Percentiles rank a stretch among this genome's conserved stretches.
Evolutionary conservation across 768 basidiomycete species (phyloP).

Genomic region (Pilatotrama ljubarskyi): DNA sequence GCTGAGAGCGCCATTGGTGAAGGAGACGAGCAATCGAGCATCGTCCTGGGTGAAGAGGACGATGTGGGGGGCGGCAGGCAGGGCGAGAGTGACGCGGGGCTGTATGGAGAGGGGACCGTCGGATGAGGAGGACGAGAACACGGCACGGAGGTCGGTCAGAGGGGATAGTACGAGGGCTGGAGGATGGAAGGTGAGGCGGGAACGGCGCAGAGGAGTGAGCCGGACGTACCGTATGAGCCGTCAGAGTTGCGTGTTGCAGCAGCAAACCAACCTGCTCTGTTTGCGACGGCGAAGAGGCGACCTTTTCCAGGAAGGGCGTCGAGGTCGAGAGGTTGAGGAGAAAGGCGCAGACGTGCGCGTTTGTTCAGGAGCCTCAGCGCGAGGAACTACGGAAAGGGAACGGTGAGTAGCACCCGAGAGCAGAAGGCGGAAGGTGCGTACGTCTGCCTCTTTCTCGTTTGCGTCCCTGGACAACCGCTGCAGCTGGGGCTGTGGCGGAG

Average conservation of each 20-base stretch:
- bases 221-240: slow-evolving; percentile 39
- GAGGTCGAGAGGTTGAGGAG: slow-evolving; percentile 48
- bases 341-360: slow-evolving; percentile 63
- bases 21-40: slow-evolving; percentile 57
- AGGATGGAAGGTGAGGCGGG: neutral
- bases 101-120: slow-evolving; percentile 43
- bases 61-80: slow-evolving; percentile 51
- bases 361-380: slow-evolving; percentile 48
- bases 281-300: slow-evolving; percentile 58
- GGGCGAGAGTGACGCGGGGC: slow-evolving; percentile 51
- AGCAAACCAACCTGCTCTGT: slow-evolving; percentile 68
- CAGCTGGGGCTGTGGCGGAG: slow-evolving; percentile 18
- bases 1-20: slow-evolving; percentile 57
- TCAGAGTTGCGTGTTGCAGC: slow-evolving; percentile 47
- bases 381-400: slow-evolving; percentile 25
- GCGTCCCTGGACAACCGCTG: slow-evolving; percentile 26
- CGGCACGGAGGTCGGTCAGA: slow-evolving; percentile 57
- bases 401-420: neutral
- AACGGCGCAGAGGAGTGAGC: neutral
- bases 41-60: slow-evolving; percentile 61
- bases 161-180: slow-evolving; percentile 66
- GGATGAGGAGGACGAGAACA: slow-evolving; percentile 43
- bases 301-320: slow-evolving; percentile 44
- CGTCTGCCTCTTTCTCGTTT: slow-evolving; percentile 32
- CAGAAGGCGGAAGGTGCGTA: slow-evolving; percentile 11